Conservation (phyloP, 1,284 basidiomycete genomes). For the Hymenochaete sp. region DNA sequence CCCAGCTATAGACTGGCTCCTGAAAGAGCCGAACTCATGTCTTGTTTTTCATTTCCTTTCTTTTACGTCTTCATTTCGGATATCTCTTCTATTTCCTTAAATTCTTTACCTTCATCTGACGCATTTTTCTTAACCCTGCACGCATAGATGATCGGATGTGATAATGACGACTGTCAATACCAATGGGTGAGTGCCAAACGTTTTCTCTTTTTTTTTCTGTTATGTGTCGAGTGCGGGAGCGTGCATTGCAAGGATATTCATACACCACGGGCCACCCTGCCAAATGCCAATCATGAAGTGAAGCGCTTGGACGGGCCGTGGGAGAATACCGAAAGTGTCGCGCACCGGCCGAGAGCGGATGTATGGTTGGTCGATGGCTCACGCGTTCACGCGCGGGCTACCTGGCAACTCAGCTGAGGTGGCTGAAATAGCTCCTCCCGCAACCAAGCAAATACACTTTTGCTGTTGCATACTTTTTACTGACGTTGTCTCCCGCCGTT, state of each 20-base stretch:
- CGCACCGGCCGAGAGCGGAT: too few species aligned
- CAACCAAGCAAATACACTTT: background rate
- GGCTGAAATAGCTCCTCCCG: slow-evolving; percentile 8
- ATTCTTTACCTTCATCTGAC: too few species aligned
- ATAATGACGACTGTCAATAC: slow-evolving; percentile 56
- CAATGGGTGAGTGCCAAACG: slow-evolving; percentile 48
- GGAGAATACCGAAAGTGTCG: too few species aligned
- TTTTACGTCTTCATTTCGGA: slow-evolving; percentile 1
- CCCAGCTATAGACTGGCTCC: background rate
- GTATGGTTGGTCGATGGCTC: too few species aligned
- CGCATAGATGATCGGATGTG: slow-evolving; percentile 66
- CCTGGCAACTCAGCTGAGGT: slow-evolving; percentile 4
- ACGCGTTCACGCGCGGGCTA: slow-evolving; percentile 5
- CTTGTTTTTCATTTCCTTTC: background rate
- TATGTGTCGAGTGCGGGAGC: background rate
- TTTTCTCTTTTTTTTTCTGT: background rate
- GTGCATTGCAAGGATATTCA: background rate
- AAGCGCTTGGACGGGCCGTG: too few species aligned
- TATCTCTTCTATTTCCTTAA: too few species aligned
- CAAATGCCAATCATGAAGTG: too few species aligned
- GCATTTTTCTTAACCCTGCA: too few species aligned
- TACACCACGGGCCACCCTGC: too few species aligned
- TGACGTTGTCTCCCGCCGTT: background rate
- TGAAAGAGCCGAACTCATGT: background rate
- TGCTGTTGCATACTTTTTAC: background rate